These are phyloP conservation scores for Paspalum vaginatum DNA, from an alignment of 176 grass and related monocot species.

Conservation along the genomic window DNA sequence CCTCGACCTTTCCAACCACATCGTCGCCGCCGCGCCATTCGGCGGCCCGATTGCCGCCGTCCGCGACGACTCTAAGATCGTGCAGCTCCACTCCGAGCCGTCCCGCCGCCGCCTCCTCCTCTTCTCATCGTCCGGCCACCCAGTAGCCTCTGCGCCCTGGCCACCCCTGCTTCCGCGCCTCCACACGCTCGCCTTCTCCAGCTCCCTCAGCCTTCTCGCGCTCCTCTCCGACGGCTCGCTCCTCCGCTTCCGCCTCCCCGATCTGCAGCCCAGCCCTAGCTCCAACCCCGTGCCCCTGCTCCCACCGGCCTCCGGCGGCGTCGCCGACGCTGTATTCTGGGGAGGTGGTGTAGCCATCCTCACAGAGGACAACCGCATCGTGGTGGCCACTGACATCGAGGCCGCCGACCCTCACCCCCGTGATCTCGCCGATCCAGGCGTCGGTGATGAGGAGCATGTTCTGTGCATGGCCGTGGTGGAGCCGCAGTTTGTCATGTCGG, in stretches of 20 bases:
- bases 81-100: constrained; percentile 88
- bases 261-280: constrained; percentile 61
- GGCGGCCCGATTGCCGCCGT: constrained; percentile 93
- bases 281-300: constrained; percentile 54
- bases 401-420: constrained; percentile 61
- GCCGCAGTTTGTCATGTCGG: constrained; percentile 86
- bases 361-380: constrained; percentile 68
- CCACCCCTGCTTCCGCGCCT: constrained; percentile 73
- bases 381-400: constrained; percentile 49
- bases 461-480: constrained; percentile 88
- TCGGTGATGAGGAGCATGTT: constrained; percentile 71
- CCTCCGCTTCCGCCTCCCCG: constrained; percentile 72
- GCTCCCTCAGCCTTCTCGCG: constrained; percentile 71
- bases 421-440: constrained; percentile 65
- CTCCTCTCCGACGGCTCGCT: constrained; percentile 85
- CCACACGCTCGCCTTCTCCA: constrained; percentile 83
- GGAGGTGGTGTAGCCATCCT: constrained; percentile 77
- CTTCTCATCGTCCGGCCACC: constrained; percentile 69
- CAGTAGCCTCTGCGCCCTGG: constrained; percentile 77
- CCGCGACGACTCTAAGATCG: constrained; percentile 97
- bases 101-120: constrained; percentile 91
- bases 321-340: constrained; percentile 87
- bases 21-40: constrained; percentile 71
- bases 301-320: constrained; percentile 61
- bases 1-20: constrained; percentile 87